A percentile compares a stretch with the other conserved stretches of the same genome.
Evolutionary conservation across 2,329 filamentous ascomycete genomes (phyloP).

Genomic region (Alternaria sp.): DNA sequence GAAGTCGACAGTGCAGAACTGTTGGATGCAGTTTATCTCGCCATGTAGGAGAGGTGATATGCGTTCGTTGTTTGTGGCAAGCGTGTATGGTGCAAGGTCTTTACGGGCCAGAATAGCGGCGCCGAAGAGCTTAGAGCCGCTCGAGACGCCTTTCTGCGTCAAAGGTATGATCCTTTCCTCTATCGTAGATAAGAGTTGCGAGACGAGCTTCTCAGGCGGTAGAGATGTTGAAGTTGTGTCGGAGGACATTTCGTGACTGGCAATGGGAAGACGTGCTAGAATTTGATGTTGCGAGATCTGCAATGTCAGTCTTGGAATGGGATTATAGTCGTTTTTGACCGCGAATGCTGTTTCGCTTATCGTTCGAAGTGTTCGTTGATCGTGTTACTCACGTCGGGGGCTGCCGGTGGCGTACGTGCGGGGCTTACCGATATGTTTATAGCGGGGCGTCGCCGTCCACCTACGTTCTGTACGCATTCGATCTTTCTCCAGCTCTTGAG

Average conservation of each 20-base stretch:
- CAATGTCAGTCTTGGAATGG: not conserved
- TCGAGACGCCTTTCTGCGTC: conserved; percentile 59
- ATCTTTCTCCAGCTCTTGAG: not conserved
- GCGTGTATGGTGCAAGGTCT: conserved; percentile 55
- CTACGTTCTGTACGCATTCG: not conserved
- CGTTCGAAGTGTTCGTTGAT: not conserved
- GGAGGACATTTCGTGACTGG: conserved; percentile 7
- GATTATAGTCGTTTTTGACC: not conserved
- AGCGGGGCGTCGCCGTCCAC: conserved; percentile 3
- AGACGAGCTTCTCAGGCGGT: conserved; percentile 6
- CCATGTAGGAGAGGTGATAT: conserved; percentile 65
- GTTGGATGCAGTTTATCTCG: conserved; percentile 68
- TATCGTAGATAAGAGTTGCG: conserved; percentile 19
- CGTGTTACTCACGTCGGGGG: not conserved
- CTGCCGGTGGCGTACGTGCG: conserved; percentile 10
- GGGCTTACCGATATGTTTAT: conserved; percentile 5
- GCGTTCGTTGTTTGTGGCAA: conserved; percentile 65
- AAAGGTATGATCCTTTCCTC: conserved; percentile 62
- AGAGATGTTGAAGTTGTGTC: not conserved
- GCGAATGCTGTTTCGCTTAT: not conserved
- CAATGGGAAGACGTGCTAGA: not conserved
- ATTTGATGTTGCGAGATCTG: not conserved
- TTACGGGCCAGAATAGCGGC: conserved; percentile 61
- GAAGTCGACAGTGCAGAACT: conserved; percentile 58
- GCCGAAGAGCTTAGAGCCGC: conserved; percentile 66